Percentiles rank a stretch among this genome's conserved stretches.
These are phyloP conservation scores for Elsinoe perseae DNA, from an alignment of 2,329 filamentous ascomycete species.

Conservation along the genomic window DNA sequence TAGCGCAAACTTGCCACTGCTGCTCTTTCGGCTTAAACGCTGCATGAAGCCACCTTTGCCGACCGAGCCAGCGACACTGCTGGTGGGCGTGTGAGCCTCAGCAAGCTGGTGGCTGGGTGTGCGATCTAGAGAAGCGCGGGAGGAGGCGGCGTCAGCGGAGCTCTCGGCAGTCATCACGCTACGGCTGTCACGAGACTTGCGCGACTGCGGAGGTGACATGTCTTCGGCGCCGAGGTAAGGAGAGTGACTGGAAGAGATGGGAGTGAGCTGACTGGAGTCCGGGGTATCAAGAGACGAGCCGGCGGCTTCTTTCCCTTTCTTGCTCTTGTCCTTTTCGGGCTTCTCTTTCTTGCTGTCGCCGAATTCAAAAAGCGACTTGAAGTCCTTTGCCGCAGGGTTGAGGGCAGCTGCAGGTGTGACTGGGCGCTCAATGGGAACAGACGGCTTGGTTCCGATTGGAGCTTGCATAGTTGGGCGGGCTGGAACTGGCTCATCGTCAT, in stretches of 20 bases:
- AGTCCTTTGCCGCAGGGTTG: conserved; percentile 84
- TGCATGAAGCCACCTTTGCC: conserved; percentile 44
- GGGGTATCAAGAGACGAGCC: conserved; percentile 14
- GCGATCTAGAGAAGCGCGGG: conserved; percentile 36
- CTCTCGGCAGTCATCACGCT: conserved; percentile 34
- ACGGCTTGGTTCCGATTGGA: conserved; percentile 62
- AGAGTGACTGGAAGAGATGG: conserved; percentile 16
- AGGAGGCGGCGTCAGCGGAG: conserved; percentile 22
- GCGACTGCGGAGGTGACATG: conserved; percentile 32
- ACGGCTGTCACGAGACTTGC: conserved; percentile 37
- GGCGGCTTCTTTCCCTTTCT: conserved; percentile 23
- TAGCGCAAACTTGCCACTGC: conserved; percentile 38
- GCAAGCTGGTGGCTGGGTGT: conserved; percentile 32
- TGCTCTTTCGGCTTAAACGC: conserved; percentile 42
- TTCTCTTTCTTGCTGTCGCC: conserved; percentile 31
- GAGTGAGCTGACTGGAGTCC: conserved; percentile 3
- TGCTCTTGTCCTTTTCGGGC: conserved; percentile 31
- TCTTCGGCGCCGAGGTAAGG: conserved; percentile 20
- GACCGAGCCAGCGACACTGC: conserved; percentile 24
- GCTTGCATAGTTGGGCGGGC: conserved; percentile 49
- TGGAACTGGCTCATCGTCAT: conserved; percentile 42
- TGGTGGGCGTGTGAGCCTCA: conserved; percentile 21
- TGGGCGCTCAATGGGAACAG: conserved; percentile 28
- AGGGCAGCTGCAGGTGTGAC: conserved; percentile 49
- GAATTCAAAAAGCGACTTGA: conserved; percentile 59